These are phyloP conservation scores for Dendryphion nanum DNA, from an alignment of 2,329 filamentous ascomycete species.

Conservation along the genomic window DNA sequence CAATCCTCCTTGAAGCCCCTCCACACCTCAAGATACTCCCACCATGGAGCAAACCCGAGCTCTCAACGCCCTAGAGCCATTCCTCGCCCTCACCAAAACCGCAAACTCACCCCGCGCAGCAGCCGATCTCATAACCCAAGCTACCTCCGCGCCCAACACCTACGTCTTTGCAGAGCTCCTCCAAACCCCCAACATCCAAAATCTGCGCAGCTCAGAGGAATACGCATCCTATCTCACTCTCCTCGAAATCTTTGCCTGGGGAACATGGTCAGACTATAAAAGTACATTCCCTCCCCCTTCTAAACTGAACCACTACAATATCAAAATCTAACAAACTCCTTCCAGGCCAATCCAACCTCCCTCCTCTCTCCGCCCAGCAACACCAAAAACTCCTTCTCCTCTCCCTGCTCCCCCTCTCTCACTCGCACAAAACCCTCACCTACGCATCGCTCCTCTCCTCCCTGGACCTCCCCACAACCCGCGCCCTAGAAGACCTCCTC, in stretches of 20 bases:
- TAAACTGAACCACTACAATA: neutral
- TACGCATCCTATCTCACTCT: constrained; percentile 64
- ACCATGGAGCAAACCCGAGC: constrained; percentile 71
- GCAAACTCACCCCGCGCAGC: constrained; percentile 81
- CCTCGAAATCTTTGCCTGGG: constrained; percentile 88
- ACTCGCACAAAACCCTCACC: constrained; percentile 62
- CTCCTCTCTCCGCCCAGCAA: constrained; percentile 70
- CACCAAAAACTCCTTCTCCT: constrained; percentile 85
- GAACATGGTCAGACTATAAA: constrained; percentile 79
- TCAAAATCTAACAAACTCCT: neutral
- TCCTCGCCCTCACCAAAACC: constrained; percentile 82
- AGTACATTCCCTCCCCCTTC: constrained; percentile 37
- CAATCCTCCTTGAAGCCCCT: too few relatives aligned
- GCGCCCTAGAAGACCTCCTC: constrained; percentile 80
- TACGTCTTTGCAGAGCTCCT: constrained; percentile 96
- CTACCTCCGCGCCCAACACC: constrained; percentile 84
- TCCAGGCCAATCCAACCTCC: constrained; percentile 56
- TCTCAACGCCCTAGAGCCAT: constrained; percentile 71
- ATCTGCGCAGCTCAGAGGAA: constrained; percentile 63
- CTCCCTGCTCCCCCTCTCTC: constrained; percentile 78
- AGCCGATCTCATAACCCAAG: constrained; percentile 80
- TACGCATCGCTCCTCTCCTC: constrained; percentile 67
- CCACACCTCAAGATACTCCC: neutral
- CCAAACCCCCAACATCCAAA: constrained; percentile 73
- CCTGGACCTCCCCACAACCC: constrained; percentile 64